Evolutionary conservation across 225 moss, liverwort and hornwort species (phyloP).

Genomic region (Polytrichum formosum): DNA sequence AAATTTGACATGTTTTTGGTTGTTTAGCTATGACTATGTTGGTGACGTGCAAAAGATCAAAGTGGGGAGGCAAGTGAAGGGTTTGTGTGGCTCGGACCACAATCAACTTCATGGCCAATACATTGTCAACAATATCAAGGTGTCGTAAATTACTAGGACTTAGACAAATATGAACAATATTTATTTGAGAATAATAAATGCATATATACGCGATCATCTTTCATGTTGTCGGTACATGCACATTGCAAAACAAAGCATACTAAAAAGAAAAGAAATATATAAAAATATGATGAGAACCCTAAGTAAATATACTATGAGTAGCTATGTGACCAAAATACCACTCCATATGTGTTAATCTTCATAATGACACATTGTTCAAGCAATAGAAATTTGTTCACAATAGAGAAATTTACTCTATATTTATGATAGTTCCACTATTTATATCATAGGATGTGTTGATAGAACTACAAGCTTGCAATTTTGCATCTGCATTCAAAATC

Average conservation of each 20-base stretch:
- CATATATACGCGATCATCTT: not conserved
- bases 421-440: no score
- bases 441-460: no score
- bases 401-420: no score
- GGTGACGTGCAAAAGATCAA: not conserved
- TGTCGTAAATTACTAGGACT: not conserved
- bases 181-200: not conserved
- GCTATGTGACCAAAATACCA: no score
- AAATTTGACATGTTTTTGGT: no score
- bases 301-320: no score
- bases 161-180: no score
- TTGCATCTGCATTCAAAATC: no score
- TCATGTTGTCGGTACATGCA: not conserved
- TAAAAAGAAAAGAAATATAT: not conserved
- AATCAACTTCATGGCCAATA: conserved; percentile 19
- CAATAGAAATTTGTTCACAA: not conserved
- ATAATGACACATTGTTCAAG: not conserved
- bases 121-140: conserved; percentile 49
- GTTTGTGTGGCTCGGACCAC: not conserved
- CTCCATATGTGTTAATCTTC: not conserved
- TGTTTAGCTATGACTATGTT: not conserved
- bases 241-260: not conserved
- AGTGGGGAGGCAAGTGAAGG: not conserved
- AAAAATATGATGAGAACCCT: no score
- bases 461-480: no score